Percentiles rank a stretch among this genome's conserved stretches.
These are phyloP conservation scores for Helicostylum pulchrum DNA, from an alignment of 192 early-diverging fungal species.

Conservation along the genomic window DNA sequence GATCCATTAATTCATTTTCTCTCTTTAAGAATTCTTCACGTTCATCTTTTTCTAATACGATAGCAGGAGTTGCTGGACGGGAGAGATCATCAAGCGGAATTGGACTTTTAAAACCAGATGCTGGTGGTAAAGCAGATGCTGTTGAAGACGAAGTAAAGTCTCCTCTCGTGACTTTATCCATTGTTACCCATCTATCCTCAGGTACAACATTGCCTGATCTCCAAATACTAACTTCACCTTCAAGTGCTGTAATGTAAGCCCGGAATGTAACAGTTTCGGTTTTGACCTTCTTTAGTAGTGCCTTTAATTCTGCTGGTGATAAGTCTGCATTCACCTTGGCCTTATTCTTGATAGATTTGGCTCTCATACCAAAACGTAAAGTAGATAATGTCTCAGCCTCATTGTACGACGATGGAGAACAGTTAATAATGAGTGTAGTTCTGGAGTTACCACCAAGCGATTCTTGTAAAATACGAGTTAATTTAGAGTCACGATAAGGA, in stretches of 20 bases:
- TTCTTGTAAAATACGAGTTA: conserved; percentile 99
- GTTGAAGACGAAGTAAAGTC: conserved; percentile 23
- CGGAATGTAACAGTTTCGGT: conserved; percentile 76
- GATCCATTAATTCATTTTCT: conserved; percentile 95
- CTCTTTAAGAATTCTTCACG: conserved; percentile 91
- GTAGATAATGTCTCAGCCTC: conserved; percentile 93
- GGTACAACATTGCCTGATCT: conserved; percentile 73
- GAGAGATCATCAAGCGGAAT: conserved; percentile 43
- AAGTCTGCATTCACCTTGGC: conserved; percentile 98
- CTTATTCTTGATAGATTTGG: conserved; percentile 99
- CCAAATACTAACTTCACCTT: conserved; percentile 92
- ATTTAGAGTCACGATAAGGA: conserved; percentile 98
- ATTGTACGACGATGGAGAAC: conserved; percentile 96
- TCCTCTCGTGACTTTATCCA: conserved; percentile 50
- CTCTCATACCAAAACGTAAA: conserved; percentile 95
- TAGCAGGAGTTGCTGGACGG: conserved; percentile 73
- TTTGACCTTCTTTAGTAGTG: conserved; percentile 87
- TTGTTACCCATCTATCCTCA: conserved; percentile 62
- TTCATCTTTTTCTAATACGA: conserved; percentile 81
- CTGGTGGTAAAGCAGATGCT: conserved; percentile 23
- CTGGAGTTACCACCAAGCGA: conserved; percentile 99
- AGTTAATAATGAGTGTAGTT: conserved; percentile 98
- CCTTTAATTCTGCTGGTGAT: conserved; percentile 91
- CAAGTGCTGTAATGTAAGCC: conserved; percentile 77
- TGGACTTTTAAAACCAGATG: conserved; percentile 47